phyloP scores from a whole-genome alignment of 192 early-diverging fungal genomes.

The Entomortierella chlamydospora region DNA sequence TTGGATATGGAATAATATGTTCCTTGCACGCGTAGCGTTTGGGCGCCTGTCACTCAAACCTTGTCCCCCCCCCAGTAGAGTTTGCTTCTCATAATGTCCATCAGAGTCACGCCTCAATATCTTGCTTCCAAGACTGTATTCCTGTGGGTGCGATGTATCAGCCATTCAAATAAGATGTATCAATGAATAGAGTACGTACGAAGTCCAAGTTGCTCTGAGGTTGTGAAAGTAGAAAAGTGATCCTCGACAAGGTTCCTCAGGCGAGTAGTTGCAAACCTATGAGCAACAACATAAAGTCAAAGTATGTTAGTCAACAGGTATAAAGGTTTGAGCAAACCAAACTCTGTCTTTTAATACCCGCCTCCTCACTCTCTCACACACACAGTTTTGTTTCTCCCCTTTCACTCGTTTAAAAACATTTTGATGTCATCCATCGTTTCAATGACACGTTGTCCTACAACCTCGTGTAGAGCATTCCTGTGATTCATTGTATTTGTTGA shows the following conservation, averaged over 20 bases:
- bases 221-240: slow-evolving; percentile 67
- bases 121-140: no score
- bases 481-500: background rate
- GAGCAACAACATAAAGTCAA: background rate
- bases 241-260: slow-evolving; percentile 68
- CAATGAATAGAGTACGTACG: slow-evolving; percentile 52
- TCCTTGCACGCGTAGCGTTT: no score
- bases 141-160: no score
- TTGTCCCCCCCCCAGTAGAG: no score
- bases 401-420: background rate
- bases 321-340: no score
- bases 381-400: background rate
- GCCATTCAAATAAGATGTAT: no score
- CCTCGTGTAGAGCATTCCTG: background rate
- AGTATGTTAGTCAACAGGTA: no score
- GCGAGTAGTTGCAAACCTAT: slow-evolving; percentile 67
- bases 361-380: no score
- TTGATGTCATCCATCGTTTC: background rate
- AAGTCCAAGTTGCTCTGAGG: slow-evolving; percentile 63
- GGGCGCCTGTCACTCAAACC: no score
- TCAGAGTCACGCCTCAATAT: no score
- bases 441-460: slow-evolving; percentile 7
- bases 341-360: no score
- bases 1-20: background rate
- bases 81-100: no score